Percentiles rank a stretch among this genome's conserved stretches.
Evolutionary conservation across 1,284 basidiomycete species (phyloP).

Genomic region (Ceratobasidium sp.): DNA sequence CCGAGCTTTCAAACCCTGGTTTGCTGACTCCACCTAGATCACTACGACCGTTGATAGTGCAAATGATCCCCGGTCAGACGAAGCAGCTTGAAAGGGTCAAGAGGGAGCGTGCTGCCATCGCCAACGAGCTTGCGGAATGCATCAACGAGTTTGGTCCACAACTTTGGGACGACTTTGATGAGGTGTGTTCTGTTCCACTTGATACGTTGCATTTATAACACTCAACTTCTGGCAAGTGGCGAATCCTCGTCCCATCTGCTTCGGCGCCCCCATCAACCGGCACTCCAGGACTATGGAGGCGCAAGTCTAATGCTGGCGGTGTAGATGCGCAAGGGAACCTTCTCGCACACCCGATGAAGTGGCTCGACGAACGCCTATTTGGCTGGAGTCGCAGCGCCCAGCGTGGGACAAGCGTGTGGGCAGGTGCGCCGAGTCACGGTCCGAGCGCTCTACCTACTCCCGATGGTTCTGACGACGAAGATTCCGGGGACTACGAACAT

Average conservation of each 20-base stretch:
- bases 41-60: constrained; percentile 88
- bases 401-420: constrained; percentile 79
- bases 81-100: constrained; percentile 82
- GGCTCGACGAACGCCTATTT: constrained; percentile 92
- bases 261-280: constrained; percentile 77
- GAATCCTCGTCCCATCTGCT: constrained; percentile 83
- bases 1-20: constrained; percentile 57
- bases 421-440: constrained; percentile 60
- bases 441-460: constrained; percentile 70
- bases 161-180: constrained; percentile 84
- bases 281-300: constrained; percentile 70
- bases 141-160: constrained; percentile 92
- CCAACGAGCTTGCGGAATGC: constrained; percentile 85
- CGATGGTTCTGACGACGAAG: constrained; percentile 67
- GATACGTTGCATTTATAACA: constrained; percentile 36
- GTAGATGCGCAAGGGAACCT: constrained; percentile 80
- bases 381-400: constrained; percentile 82
- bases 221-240: constrained; percentile 59
- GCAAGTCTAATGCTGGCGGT: constrained; percentile 75
- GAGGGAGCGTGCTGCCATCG: constrained; percentile 76
- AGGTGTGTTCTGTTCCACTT: constrained; percentile 57
- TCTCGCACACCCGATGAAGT: constrained; percentile 81
- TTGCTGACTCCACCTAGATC: constrained; percentile 62
- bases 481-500: constrained; percentile 77
- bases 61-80: constrained; percentile 90